Evolutionary conservation across 768 basidiomycete species (phyloP).

Genomic region (Leccinum disarticulatum): DNA sequence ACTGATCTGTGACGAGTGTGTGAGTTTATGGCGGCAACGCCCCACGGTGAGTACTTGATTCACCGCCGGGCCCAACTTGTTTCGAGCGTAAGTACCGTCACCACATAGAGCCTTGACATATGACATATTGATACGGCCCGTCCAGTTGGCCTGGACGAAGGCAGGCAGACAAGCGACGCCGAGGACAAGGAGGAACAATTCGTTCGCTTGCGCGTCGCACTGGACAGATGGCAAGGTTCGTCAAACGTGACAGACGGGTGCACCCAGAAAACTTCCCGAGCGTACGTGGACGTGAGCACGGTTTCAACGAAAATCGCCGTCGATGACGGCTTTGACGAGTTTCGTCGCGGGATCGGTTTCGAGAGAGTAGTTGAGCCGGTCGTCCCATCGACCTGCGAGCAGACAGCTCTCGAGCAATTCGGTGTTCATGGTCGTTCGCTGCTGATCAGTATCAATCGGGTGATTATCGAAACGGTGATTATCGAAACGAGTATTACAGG

Average conservation of each 20-base stretch:
- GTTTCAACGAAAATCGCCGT: slow-evolving; percentile 60
- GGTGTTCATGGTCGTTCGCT: slow-evolving; percentile 15
- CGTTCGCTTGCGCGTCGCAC: slow-evolving; percentile 34
- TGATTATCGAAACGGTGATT: background rate
- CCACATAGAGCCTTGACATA: too few relatives aligned
- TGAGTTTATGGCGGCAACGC: too few relatives aligned
- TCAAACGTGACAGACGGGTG: slow-evolving; percentile 34
- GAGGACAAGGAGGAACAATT: slow-evolving; percentile 58
- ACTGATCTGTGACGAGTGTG: too few relatives aligned
- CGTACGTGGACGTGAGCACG: slow-evolving; percentile 47
- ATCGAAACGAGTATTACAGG: background rate
- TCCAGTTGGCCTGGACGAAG: slow-evolving; percentile 95
- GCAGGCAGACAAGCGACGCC: slow-evolving; percentile 83
- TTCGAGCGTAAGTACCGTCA: too few relatives aligned
- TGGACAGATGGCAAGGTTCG: slow-evolving; percentile 33
- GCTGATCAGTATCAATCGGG: background rate
- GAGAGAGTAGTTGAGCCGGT: slow-evolving; percentile 18
- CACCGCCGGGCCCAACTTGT: too few relatives aligned
- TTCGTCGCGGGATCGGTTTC: slow-evolving; percentile 27
- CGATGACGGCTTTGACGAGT: slow-evolving; percentile 55
- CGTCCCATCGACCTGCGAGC: slow-evolving; percentile 50
- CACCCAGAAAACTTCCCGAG: slow-evolving; percentile 41
- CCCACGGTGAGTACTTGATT: too few relatives aligned
- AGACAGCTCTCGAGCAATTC: slow-evolving; percentile 53
- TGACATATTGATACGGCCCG: too few relatives aligned